A percentile compares a stretch with the other conserved stretches of the same genome.
phyloP scores from a whole-genome alignment of 1,139 yeast species.

The Scheffersomyces cryptocercus region DNA sequence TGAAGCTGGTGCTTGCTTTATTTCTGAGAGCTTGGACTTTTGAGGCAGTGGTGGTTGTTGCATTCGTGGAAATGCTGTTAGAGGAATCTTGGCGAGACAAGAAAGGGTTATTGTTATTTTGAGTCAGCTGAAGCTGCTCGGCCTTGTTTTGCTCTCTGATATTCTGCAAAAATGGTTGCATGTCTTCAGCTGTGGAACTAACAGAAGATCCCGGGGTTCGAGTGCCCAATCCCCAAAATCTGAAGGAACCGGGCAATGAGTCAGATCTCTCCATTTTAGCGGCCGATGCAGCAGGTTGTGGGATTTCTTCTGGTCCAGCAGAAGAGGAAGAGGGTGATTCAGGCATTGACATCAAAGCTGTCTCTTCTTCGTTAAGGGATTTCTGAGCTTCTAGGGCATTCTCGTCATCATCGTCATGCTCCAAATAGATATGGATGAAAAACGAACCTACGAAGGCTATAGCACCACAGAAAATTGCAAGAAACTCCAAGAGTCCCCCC shows the following conservation, averaged over 20 bases:
- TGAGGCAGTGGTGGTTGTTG: conserved; percentile 1
- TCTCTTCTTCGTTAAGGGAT: conserved; percentile 5
- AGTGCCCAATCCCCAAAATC: conserved; percentile 40
- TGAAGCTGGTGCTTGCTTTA: conserved; percentile 8
- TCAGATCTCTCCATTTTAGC: conserved; percentile 9
- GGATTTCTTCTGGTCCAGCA: not conserved
- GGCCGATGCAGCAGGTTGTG: not conserved
- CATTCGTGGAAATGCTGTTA: conserved; percentile 3
- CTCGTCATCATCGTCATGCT: conserved; percentile 18
- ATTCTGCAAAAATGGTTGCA: conserved; percentile 13
- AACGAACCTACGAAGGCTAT: conserved; percentile 39
- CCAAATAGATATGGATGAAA: conserved; percentile 35
- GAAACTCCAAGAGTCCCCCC: conserved; percentile 38
- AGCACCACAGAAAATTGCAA: conserved; percentile 39
- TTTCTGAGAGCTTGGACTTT: not conserved
- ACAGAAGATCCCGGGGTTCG: conserved; percentile 29
- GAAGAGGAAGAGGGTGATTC: not conserved
- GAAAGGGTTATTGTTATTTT: conserved; percentile 4
- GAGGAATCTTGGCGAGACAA: conserved; percentile 15
- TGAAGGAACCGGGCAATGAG: conserved; percentile 35
- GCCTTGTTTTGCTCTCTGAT: conserved; percentile 11
- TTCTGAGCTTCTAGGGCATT: not conserved
- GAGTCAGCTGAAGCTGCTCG: not conserved
- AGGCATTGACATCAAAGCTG: conserved; percentile 3
- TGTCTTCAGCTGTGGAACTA: conserved; percentile 16